Percentiles rank a stretch among this genome's conserved stretches.
phyloP scores from a whole-genome alignment of 2,329 filamentous ascomycete species.

The Pyrenophora tritici-repentis region DNA sequence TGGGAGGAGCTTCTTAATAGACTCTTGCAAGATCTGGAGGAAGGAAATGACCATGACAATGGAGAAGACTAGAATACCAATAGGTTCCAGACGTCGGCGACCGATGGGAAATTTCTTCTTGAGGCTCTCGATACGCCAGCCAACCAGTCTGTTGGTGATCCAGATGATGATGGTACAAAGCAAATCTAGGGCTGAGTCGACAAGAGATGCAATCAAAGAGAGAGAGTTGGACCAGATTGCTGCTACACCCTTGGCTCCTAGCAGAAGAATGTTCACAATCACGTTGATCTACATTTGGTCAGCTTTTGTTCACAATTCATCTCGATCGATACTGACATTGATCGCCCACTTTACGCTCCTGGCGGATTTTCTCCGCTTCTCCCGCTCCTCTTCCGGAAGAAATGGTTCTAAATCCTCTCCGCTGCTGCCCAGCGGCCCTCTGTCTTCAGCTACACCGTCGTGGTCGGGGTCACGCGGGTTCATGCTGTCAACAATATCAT shows the following conservation, averaged over 20 bases:
- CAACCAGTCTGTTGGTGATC: constrained; percentile 63
- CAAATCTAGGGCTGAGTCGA: constrained; percentile 65
- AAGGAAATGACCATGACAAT: constrained; percentile 68
- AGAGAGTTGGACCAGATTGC: constrained; percentile 62
- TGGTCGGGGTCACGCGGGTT: constrained; percentile 60
- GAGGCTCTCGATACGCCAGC: constrained; percentile 59
- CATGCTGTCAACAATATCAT: constrained; percentile 65
- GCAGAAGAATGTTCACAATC: constrained; percentile 62
- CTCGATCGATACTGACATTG: constrained; percentile 47
- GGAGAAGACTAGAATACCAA: constrained; percentile 67
- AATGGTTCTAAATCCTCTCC: constrained; percentile 60
- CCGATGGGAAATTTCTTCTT: constrained; percentile 62
- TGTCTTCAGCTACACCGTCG: constrained; percentile 60
- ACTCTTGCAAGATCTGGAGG: constrained; percentile 64
- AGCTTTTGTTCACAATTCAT: background rate
- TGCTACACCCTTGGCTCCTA: constrained; percentile 61
- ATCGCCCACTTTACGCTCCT: constrained; percentile 62
- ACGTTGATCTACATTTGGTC: constrained; percentile 57
- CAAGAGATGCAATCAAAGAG: constrained; percentile 65
- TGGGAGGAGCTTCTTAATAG: constrained; percentile 62
- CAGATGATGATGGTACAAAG: constrained; percentile 66
- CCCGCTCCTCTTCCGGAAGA: constrained; percentile 60
- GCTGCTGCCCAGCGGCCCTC: constrained; percentile 56
- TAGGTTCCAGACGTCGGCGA: constrained; percentile 59
- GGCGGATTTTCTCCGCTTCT: constrained; percentile 53